Percentiles rank a stretch among this genome's conserved stretches.
Conservation (phyloP, 371 early-diverging fungal genomes). For the Batkoa obscura region DNA sequence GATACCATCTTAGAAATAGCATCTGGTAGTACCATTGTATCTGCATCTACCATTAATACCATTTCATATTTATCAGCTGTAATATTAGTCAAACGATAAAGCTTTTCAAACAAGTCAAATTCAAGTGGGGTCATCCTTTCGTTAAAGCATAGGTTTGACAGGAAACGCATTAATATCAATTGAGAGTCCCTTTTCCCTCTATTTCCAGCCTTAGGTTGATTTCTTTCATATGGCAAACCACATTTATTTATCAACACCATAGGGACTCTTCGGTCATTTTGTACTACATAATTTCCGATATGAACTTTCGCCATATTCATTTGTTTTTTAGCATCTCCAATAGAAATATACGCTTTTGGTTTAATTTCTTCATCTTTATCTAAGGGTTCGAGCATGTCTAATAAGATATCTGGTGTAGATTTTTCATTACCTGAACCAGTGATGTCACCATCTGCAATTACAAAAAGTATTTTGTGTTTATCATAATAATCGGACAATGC, state of each 20-base stretch:
- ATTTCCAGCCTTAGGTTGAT: constrained; percentile 71
- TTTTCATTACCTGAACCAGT: constrained; percentile 55
- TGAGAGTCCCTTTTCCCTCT: constrained; percentile 98
- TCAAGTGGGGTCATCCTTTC: constrained; percentile 89
- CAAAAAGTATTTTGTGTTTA: constrained; percentile 64
- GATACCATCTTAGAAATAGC: constrained; percentile 49
- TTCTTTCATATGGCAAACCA: constrained; percentile 55
- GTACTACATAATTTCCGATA: constrained; percentile 70
- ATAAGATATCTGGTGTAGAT: constrained; percentile 51
- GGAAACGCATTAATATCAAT: constrained; percentile 91
- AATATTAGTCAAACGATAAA: constrained; percentile 55
- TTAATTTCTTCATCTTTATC: constrained; percentile 23
- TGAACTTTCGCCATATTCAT: constrained; percentile 83
- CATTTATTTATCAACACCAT: constrained; percentile 84
- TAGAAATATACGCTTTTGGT: constrained; percentile 59
- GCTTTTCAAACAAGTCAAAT: constrained; percentile 75
- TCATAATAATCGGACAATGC: constrained; percentile 67
- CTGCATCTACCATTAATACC: constrained; percentile 93
- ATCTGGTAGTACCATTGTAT: constrained; percentile 66
- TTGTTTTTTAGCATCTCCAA: constrained; percentile 69
- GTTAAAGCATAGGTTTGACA: constrained; percentile 74
- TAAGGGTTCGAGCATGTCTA: constrained; percentile 43
- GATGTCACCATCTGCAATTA: constrained; percentile 78
- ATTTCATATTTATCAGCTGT: constrained; percentile 69
- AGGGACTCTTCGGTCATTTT: constrained; percentile 35